Conservation (phyloP, 495 filamentous ascomycete genomes). For the Hyphodiscus hymeniophilus region DNA sequence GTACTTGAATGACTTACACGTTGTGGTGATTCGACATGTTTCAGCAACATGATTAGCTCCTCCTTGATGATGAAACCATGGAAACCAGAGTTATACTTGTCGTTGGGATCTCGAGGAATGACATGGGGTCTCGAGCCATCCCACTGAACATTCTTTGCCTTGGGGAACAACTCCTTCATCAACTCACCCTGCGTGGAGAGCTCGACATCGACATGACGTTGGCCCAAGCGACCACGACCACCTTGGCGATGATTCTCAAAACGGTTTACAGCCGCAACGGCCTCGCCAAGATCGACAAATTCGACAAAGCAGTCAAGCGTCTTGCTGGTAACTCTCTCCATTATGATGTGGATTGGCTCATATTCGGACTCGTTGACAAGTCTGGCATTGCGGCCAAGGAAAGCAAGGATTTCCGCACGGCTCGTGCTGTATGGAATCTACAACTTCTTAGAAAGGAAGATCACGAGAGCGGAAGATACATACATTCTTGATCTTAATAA, state of each 20-base stretch:
- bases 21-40: constrained; percentile 58
- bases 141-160: constrained; percentile 58
- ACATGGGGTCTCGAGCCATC: constrained; percentile 37
- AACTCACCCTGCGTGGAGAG: constrained; percentile 52
- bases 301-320: constrained; percentile 73
- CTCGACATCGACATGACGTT: constrained; percentile 54
- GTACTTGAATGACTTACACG: constrained; percentile 43
- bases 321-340: constrained; percentile 72
- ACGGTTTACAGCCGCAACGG: constrained; percentile 41
- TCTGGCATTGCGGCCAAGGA: constrained; percentile 58
- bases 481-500: constrained; percentile 31
- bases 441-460: constrained; percentile 4
- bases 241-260: constrained; percentile 29
- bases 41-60: constrained; percentile 57
- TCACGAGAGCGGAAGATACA: constrained; percentile 2
- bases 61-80: constrained; percentile 61
- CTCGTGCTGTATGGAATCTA: constrained; percentile 64
- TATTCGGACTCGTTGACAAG: constrained; percentile 41
- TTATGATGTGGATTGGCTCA: constrained; percentile 70
- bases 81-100: constrained; percentile 58
- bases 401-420: constrained; percentile 58
- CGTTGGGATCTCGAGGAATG: constrained; percentile 25
- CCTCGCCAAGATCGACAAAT: constrained; percentile 46
- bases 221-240: constrained; percentile 49
- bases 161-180: constrained; percentile 60